A percentile compares a stretch with the other conserved stretches of the same genome.
Conservation (phyloP, 805 yeast species). For the Suhomyces xylopsoci region DNA sequence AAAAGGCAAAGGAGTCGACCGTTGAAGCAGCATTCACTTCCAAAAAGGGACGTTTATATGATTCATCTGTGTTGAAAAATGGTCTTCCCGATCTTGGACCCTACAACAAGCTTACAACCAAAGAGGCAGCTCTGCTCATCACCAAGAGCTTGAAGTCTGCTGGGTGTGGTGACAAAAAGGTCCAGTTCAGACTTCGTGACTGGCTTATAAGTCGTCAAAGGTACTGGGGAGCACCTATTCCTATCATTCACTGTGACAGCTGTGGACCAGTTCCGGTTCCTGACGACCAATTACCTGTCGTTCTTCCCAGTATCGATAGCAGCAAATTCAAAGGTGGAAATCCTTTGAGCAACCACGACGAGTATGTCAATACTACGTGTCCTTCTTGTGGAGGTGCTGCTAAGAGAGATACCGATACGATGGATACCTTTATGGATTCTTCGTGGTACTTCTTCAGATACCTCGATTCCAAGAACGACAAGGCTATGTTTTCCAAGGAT, state of each 20-base stretch:
- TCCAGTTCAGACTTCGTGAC: conserved; percentile 72
- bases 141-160: conserved; percentile 35
- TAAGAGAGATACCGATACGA: conserved; percentile 90
- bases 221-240: conserved; percentile 99
- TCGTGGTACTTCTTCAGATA: conserved; percentile 94
- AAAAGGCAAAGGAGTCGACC: conserved; percentile 14
- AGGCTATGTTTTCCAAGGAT: conserved; percentile 51
- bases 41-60: conserved; percentile 41
- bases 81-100: conserved; percentile 29
- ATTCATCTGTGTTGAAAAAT: conserved; percentile 19
- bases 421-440: conserved; percentile 98
- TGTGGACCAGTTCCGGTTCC: conserved; percentile 97
- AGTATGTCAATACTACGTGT: conserved; percentile 71
- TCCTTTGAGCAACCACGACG: conserved; percentile 55
- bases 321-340: conserved; percentile 62
- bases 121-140: conserved; percentile 52
- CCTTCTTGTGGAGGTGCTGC: conserved; percentile 78
- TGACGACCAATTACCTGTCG: conserved; percentile 78
- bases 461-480: conserved; percentile 64
- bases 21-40: conserved; percentile 50
- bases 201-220: conserved; percentile 95
- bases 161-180: conserved; percentile 45
- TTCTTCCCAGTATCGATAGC: conserved; percentile 61
- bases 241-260: conserved; percentile 77
- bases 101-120: conserved; percentile 47